Evolutionary conservation across 768 basidiomycete genomes (phyloP).

Genomic region (Panellus pusillus): DNA sequence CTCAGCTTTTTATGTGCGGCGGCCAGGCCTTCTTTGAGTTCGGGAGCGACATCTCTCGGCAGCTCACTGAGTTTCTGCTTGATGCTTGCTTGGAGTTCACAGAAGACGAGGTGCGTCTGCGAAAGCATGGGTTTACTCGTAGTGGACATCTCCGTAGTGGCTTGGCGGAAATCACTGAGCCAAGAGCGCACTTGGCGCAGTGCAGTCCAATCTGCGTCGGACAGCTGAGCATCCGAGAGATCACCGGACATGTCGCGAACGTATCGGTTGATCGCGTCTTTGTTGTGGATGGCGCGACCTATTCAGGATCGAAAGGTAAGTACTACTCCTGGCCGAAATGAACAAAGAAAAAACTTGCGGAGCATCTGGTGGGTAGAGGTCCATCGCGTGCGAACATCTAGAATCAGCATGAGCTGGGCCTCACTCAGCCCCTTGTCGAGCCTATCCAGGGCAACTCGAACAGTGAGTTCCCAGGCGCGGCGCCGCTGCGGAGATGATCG

Average conservation of each 20-base stretch:
- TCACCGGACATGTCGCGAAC: background rate
- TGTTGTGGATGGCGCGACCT: background rate
- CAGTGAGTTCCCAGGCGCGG: too few species aligned
- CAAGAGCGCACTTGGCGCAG: slow-evolving; percentile 3
- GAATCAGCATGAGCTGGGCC: too few species aligned
- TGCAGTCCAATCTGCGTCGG: slow-evolving; percentile 5
- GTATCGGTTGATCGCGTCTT: background rate
- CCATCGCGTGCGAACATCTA: too few species aligned
- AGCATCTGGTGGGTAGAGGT: too few species aligned
- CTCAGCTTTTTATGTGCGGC: slow-evolving; percentile 22
- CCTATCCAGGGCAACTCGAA: too few species aligned
- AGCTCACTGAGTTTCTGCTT: slow-evolving; percentile 4
- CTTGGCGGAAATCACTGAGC: slow-evolving; percentile 1
- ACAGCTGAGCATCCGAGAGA: background rate
- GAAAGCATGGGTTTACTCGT: slow-evolving; percentile 17
- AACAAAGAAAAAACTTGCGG: too few species aligned
- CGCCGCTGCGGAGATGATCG: too few species aligned
- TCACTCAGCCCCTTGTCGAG: too few species aligned
- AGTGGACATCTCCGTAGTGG: slow-evolving; percentile 1
- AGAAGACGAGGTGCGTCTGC: slow-evolving; percentile 19
- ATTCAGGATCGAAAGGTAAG: too few species aligned
- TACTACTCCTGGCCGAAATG: too few species aligned
- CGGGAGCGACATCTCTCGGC: slow-evolving; percentile 1
- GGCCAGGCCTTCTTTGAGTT: slow-evolving; percentile 7
- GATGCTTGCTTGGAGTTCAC: slow-evolving; percentile 10